These are phyloP conservation scores for Metschnikowia continentalis DNA, from an alignment of 805 yeast species.

Conservation along the genomic window DNA sequence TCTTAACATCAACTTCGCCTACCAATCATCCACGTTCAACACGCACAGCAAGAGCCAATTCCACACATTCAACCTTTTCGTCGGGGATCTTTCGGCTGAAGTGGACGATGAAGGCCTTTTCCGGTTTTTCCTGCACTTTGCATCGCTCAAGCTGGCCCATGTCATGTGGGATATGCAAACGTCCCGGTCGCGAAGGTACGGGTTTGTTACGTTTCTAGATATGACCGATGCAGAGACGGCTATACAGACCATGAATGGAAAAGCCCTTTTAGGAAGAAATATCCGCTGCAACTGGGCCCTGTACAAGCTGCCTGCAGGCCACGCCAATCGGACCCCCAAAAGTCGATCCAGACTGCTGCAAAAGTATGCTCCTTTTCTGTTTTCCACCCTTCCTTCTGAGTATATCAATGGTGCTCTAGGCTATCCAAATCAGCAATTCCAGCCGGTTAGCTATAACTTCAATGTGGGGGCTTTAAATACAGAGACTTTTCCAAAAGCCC, in stretches of 20 bases:
- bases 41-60: constrained; percentile 37
- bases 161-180: constrained; percentile 98
- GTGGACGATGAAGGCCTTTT: constrained; percentile 72
- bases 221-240: constrained; percentile 72
- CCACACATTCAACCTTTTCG: constrained; percentile 69
- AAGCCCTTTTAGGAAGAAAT: constrained; percentile 65
- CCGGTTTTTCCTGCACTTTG: constrained; percentile 52
- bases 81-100: constrained; percentile 81
- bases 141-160: constrained; percentile 72
- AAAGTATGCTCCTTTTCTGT: neutral
- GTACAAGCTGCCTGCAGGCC: constrained; percentile 46
- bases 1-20: constrained; percentile 77
- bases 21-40: constrained; percentile 68
- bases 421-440: neutral
- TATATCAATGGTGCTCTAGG: neutral
- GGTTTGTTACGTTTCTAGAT: constrained; percentile 73
- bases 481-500: no score
- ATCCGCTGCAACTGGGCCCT: constrained; percentile 88
- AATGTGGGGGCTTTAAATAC: no score
- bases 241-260: constrained; percentile 69
- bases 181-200: constrained; percentile 87
- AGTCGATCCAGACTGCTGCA: neutral
- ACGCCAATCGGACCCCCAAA: neutral
- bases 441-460: neutral
- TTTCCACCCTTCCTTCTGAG: neutral